These are phyloP conservation scores for Aureobasidium zeae DNA, from an alignment of 2,329 filamentous ascomycete genomes.

Conservation along the genomic window DNA sequence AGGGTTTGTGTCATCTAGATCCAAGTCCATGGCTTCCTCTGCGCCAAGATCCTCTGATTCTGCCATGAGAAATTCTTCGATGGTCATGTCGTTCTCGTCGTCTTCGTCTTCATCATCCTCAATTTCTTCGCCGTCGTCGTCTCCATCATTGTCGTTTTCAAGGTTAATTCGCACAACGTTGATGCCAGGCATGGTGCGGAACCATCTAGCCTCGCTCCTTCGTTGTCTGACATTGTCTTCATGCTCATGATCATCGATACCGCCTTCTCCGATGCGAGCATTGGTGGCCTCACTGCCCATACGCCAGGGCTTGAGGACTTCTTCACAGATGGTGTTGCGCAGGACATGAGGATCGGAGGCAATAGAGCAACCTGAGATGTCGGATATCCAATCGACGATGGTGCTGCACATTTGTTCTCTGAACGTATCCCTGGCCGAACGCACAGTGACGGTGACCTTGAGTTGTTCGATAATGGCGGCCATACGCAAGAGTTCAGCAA, in stretches of 20 bases:
- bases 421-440: slow-evolving; percentile 89
- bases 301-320: slow-evolving; percentile 80
- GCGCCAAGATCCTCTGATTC: slow-evolving; percentile 22
- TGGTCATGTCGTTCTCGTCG: slow-evolving; percentile 26
- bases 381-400: slow-evolving; percentile 89
- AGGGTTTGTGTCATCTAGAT: slow-evolving; percentile 32
- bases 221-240: slow-evolving; percentile 41
- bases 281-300: slow-evolving; percentile 77
- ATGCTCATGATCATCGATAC: slow-evolving; percentile 71
- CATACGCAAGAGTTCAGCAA: slow-evolving; percentile 64
- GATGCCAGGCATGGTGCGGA: slow-evolving; percentile 23
- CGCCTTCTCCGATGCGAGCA: slow-evolving; percentile 63
- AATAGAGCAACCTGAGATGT: slow-evolving; percentile 83
- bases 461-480: slow-evolving; percentile 88
- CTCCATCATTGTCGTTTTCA: slow-evolving; percentile 41
- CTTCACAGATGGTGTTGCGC: slow-evolving; percentile 75
- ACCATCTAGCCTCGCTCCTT: slow-evolving; percentile 33
- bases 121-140: slow-evolving; percentile 35
- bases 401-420: slow-evolving; percentile 98
- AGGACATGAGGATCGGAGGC: slow-evolving; percentile 71
- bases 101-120: slow-evolving; percentile 38
- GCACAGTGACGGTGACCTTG: slow-evolving; percentile 88
- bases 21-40: slow-evolving; percentile 36
- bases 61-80: slow-evolving; percentile 29
- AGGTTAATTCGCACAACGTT: slow-evolving; percentile 24